Percentiles rank a stretch among this genome's conserved stretches.
phyloP scores from a whole-genome alignment of 2,329 filamentous ascomycete species.

The Colletotrichum viniferum region DNA sequence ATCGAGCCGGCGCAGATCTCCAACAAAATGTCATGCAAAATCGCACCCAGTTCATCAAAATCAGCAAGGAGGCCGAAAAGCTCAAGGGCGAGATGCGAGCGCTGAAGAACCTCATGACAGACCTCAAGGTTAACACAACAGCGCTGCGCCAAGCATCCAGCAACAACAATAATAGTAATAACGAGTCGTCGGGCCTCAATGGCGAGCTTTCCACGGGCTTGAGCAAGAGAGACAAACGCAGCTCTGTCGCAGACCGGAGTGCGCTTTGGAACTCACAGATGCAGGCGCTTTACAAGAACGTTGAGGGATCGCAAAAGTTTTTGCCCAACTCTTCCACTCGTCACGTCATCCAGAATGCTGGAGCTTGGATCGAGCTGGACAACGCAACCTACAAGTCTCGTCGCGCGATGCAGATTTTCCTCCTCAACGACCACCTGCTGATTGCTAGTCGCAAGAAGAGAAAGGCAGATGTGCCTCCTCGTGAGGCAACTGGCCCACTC shows the following conservation, averaged over 20 bases:
- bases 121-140: constrained; percentile 80
- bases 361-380: constrained; percentile 94
- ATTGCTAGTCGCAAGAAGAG: constrained; percentile 94
- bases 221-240: constrained; percentile 81
- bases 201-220: constrained; percentile 58
- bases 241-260: constrained; percentile 78
- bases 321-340: constrained; percentile 88
- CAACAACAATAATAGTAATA: constrained; percentile 52
- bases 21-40: constrained; percentile 98
- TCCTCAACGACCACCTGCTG: constrained; percentile 93
- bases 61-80: constrained; percentile 98
- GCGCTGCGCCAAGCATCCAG: constrained; percentile 66
- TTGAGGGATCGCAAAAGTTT: constrained; percentile 98
- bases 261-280: constrained; percentile 73
- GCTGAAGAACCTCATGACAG: constrained; percentile 87
- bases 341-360: constrained; percentile 91
- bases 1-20: constrained; percentile 79
- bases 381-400: constrained; percentile 96
- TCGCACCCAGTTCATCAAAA: constrained; percentile 97
- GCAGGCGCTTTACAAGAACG: constrained; percentile 89
- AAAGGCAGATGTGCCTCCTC: constrained; percentile 70
- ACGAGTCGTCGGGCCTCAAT: constrained; percentile 51
- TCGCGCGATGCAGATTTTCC: constrained; percentile 85
- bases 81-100: constrained; percentile 95
- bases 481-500: constrained; percentile 51